Base-by-base conservation (phyloP, 1,284 basidiomycete genomes). In the Clitocybe nebularis region DNA sequence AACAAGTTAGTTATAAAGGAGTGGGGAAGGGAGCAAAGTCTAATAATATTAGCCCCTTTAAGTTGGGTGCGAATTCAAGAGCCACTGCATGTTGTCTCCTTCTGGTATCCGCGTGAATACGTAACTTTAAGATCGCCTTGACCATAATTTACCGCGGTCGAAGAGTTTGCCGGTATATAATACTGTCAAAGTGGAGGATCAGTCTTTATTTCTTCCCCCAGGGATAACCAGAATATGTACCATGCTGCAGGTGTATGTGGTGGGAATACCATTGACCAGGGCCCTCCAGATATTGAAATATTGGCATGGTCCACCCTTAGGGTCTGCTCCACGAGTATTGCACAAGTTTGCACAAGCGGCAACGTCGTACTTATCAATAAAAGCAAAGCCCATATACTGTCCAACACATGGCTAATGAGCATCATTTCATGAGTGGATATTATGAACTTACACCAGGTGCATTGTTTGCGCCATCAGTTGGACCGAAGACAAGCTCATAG, bases 201-300 rank as follows among this genome's bases (percentile, higher is more conserved):
- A 44, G 21, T 39, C 25, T 39, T 23, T 17, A 14, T 6, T 19
- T 23, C 16, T 4, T n/a, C 5, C 16, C 11, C 13, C 16, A 28
- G 8, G 5, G 24, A 14, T n/a, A 13, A 19, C 28, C 6, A 5
- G 32, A 45, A 4, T 41, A 38, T 14, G n/a, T 36, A 69, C 68
- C 62, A 70, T 63, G 48, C 62, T 63, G 57, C 68, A 71, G 20
- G 63, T 64, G 53, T 70, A 68, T 0, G 68, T 68, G 1, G 66
- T 68, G 1, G 68, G 68, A 11, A 51, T 44, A 11, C 68, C 68
- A 36, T 64, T 53, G 1, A 69, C 64, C 19, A 70, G 56, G 9
- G 68, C 68, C 35, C 67, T 66, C 69, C 68, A 71, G 55, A 71
- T 70, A 47, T 71, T 71, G 55, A 71, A 69, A 58, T 62, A 70